A percentile compares a stretch with the other conserved stretches of the same genome.
These are phyloP conservation scores for Aureobasidium subglaciale DNA, from an alignment of 2,329 filamentous ascomycete genomes.

Conservation along the genomic window DNA sequence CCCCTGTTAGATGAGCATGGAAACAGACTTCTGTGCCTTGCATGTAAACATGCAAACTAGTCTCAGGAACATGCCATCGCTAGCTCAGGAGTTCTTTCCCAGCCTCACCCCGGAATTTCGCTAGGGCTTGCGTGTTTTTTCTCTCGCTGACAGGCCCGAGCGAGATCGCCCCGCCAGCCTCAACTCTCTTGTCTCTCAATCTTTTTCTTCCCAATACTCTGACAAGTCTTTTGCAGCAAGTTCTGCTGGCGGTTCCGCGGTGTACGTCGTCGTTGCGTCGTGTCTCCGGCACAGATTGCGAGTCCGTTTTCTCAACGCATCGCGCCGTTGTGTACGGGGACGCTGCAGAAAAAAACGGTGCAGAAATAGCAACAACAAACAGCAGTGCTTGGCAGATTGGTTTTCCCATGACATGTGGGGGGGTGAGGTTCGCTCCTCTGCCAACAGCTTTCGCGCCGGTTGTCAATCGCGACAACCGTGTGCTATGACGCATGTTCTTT, in stretches of 20 bases:
- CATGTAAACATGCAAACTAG: slow-evolving; percentile 2
- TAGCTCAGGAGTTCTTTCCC: slow-evolving; percentile 8
- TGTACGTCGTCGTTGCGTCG: background rate
- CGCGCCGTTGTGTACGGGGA: background rate
- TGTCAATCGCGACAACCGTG: slow-evolving; percentile 3
- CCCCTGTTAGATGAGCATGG: background rate
- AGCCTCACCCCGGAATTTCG: slow-evolving; percentile 8
- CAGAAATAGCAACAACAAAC: background rate
- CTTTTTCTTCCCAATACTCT: background rate
- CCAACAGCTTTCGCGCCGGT: background rate
- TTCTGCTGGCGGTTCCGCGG: background rate
- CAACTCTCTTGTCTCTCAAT: background rate
- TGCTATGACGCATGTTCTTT: background rate
- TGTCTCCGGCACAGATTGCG: slow-evolving; percentile 6
- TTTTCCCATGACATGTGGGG: background rate
- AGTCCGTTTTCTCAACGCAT: slow-evolving; percentile 1
- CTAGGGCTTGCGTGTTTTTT: slow-evolving; percentile 10
- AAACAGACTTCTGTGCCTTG: slow-evolving; percentile 9
- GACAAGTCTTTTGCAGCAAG: background rate
- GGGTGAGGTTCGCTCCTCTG: slow-evolving; percentile 2
- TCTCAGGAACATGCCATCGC: slow-evolving; percentile 5
- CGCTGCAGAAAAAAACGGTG: slow-evolving; percentile 4
- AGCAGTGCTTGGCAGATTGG: background rate
- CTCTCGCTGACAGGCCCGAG: background rate
- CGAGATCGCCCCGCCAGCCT: background rate